Percentiles rank a stretch among this genome's conserved stretches.
These are phyloP conservation scores for Phytophthora pinifolia DNA, from an alignment of 352 stramenopile genomes.

Conservation along the genomic window DNA sequence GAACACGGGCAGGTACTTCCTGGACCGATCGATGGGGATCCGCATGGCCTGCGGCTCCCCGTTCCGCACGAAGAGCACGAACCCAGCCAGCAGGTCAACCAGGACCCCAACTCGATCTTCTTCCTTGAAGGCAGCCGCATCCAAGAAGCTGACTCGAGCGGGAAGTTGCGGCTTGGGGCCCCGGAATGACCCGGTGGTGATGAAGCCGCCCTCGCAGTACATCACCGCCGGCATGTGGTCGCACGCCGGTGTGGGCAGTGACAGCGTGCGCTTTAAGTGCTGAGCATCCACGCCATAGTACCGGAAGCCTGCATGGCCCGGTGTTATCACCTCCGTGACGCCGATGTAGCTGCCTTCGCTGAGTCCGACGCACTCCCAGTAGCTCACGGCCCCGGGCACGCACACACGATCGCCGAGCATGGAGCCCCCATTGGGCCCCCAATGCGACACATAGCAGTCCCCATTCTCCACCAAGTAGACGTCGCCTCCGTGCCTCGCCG, in stretches of 20 bases:
- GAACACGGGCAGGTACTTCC: constrained; percentile 59
- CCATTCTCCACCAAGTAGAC: constrained; percentile 45
- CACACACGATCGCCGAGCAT: constrained; percentile 57
- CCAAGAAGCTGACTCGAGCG: constrained; percentile 40
- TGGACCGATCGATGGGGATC: constrained; percentile 43
- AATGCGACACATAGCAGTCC: constrained; percentile 44
- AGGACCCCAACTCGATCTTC: constrained; percentile 57
- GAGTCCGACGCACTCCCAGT: constrained; percentile 69
- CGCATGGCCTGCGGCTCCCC: constrained; percentile 36
- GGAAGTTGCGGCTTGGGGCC: constrained; percentile 52
- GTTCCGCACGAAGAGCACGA: constrained; percentile 59
- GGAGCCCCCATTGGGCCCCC: constrained; percentile 40
- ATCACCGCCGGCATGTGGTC: constrained; percentile 76
- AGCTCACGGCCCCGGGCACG: constrained; percentile 43
- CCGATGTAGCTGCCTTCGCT: constrained; percentile 65
- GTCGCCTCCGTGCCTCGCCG: constrained; percentile 35
- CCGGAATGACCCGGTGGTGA: constrained; percentile 68
- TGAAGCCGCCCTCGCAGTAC: constrained; percentile 67
- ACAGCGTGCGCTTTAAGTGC: constrained; percentile 45
- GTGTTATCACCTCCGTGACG: constrained; percentile 38
- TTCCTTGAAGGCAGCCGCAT: constrained; percentile 47
- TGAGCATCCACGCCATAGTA: constrained; percentile 46
- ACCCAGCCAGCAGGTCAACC: constrained; percentile 55
- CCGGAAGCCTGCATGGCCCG: constrained; percentile 34
- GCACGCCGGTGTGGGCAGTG: constrained; percentile 51